Evolutionary conservation across 1,139 yeast species (phyloP).

Genomic region (Saccharomyces pastorianus): DNA sequence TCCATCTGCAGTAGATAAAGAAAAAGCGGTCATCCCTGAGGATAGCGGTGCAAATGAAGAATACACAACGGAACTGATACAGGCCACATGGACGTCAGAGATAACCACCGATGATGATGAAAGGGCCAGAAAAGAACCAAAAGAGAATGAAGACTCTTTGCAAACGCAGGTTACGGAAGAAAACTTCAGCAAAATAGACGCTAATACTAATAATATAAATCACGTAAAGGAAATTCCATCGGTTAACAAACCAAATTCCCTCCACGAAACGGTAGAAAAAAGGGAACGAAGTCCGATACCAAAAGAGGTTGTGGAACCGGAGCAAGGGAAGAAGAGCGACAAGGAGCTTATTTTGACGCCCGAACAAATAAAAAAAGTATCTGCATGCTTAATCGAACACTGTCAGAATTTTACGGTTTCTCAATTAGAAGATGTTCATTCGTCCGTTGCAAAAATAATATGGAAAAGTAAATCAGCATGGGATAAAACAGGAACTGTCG

Average conservation of each 20-base stretch:
- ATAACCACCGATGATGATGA: background rate
- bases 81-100: background rate
- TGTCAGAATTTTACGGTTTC: constrained; percentile 58
- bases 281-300: background rate
- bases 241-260: background rate
- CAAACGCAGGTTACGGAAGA: background rate
- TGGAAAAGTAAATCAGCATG: constrained; percentile 65
- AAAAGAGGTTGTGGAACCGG: background rate
- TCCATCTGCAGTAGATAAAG: background rate
- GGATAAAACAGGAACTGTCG: constrained; percentile 46
- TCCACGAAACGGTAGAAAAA: background rate
- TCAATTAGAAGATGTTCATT: constrained; percentile 61
- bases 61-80: background rate
- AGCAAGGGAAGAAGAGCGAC: background rate
- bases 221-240: background rate
- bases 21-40: background rate
- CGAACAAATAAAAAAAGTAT: background rate
- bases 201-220: background rate
- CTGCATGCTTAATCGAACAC: constrained; percentile 26
- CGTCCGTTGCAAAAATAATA: constrained; percentile 62
- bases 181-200: background rate
- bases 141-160: background rate
- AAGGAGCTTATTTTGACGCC: background rate
- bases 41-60: background rate
- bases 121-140: background rate